Evolutionary conservation across 2,329 filamentous ascomycete genomes (phyloP).

Genomic region (Colletotrichum sublineola): DNA sequence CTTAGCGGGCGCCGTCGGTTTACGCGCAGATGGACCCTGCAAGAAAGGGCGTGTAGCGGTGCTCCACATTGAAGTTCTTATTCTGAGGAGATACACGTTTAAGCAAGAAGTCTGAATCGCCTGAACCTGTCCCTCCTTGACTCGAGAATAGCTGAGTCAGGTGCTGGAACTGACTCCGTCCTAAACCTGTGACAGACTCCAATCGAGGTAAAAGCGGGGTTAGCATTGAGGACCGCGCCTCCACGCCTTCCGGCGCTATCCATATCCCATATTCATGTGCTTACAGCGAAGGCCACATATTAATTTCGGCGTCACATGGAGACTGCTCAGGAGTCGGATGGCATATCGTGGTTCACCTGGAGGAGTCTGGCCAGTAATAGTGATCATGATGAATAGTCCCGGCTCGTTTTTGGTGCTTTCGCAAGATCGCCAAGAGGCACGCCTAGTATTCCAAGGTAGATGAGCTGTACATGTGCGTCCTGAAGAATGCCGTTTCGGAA

Average conservation of each 20-base stretch:
- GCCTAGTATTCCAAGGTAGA: background rate
- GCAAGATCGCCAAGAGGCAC: background rate
- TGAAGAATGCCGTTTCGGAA: background rate
- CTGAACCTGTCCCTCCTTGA: background rate
- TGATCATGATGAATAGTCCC: background rate
- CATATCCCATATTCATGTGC: constrained; percentile 47
- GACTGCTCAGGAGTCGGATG: constrained; percentile 9
- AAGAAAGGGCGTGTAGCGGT: constrained; percentile 13
- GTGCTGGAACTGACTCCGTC: background rate
- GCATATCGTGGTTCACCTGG: constrained; percentile 13
- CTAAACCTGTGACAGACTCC: background rate
- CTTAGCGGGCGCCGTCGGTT: background rate
- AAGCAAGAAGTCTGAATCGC: background rate
- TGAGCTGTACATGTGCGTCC: background rate
- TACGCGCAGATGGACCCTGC: background rate
- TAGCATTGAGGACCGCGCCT: constrained; percentile 45
- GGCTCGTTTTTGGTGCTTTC: background rate
- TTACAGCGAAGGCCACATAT: constrained; percentile 47
- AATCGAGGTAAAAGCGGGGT: constrained; percentile 37
- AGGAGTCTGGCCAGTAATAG: background rate
- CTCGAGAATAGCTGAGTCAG: background rate
- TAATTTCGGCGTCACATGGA: constrained; percentile 38
- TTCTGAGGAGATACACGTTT: background rate
- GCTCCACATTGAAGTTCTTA: background rate
- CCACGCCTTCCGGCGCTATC: constrained; percentile 47